Evolutionary conservation across 139 green algal genomes (phyloP).

Genomic region (Auxenochlorella pyrenoidosa): DNA sequence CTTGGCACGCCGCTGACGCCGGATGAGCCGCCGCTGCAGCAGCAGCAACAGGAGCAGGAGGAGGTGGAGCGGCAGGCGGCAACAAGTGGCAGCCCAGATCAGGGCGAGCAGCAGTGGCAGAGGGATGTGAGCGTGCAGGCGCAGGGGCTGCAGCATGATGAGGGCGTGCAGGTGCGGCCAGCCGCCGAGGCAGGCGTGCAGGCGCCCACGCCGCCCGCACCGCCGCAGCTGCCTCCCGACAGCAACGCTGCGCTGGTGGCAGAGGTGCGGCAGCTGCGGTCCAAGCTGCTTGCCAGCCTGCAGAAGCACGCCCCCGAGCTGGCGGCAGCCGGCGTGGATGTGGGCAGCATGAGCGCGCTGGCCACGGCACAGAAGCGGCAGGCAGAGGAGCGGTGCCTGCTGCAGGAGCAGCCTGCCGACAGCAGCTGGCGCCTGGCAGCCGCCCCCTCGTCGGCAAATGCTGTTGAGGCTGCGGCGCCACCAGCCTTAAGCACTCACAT

Average conservation of each 20-base stretch:
- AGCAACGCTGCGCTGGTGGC: slow-evolving; percentile 17
- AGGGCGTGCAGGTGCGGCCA: neutral
- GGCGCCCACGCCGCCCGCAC: neutral
- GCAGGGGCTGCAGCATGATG: neutral
- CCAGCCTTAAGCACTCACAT: neutral
- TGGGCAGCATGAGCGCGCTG: neutral
- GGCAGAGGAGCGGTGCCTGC: neutral
- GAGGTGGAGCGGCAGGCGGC: neutral
- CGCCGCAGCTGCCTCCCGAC: slow-evolving; percentile 1
- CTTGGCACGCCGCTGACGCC: neutral
- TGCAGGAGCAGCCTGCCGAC: neutral
- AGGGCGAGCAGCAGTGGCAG: neutral
- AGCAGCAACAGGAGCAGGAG: neutral
- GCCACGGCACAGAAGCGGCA: neutral
- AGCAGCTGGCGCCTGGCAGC: slow-evolving; percentile 1
- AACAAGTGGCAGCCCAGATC: neutral
- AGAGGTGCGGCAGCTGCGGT: slow-evolving; percentile 22
- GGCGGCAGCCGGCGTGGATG: neutral
- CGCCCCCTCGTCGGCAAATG: neutral
- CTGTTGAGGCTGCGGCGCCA: neutral
- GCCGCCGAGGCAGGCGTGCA: neutral
- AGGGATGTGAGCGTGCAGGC: neutral
- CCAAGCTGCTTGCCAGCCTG: slow-evolving; percentile 29
- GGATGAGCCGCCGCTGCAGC: neutral
- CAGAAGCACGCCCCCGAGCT: slow-evolving; percentile 18